Evolutionary conservation across 176 grass and related monocot species (phyloP).

Genomic region (Elymus sibiricus): DNA sequence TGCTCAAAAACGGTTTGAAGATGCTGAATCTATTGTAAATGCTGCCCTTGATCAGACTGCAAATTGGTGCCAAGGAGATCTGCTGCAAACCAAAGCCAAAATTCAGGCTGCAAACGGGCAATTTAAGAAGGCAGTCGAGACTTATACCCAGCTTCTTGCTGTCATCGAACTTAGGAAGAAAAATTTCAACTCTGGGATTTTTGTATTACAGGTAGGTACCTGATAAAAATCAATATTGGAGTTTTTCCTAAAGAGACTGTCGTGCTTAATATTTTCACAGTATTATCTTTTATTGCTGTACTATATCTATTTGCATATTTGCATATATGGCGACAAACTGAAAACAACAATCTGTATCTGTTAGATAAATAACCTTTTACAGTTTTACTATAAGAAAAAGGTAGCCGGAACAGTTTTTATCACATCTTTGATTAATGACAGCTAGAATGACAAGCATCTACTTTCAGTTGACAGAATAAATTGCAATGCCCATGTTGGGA

Average conservation of each 20-base stretch:
- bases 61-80: slow-evolving; percentile 65
- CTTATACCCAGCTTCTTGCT: slow-evolving; percentile 79
- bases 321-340: not conserved
- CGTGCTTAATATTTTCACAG: slow-evolving; percentile 5
- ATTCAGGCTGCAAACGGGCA: slow-evolving; percentile 60
- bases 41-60: slow-evolving; percentile 69
- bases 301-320: not conserved
- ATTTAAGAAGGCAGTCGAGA: slow-evolving; percentile 63
- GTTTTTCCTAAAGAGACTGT: not conserved
- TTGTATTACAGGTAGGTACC: slow-evolving; percentile 53
- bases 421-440: not conserved
- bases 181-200: slow-evolving; percentile 50
- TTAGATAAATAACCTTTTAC: not conserved
- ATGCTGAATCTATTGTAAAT: slow-evolving; percentile 69
- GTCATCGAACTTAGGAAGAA: slow-evolving; percentile 59
- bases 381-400: not conserved
- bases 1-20: slow-evolving; percentile 67
- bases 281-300: not conserved
- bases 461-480: not conserved
- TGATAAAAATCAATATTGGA: not conserved
- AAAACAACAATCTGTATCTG: not conserved
- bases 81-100: slow-evolving; percentile 79
- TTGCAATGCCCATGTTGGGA: not conserved
- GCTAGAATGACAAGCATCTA: not conserved
- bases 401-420: not conserved